A percentile compares a stretch with the other conserved stretches of the same genome.
Evolutionary conservation across 23 red algal genomes (phyloP).

Genomic region (Gracilaria gracilis): DNA sequence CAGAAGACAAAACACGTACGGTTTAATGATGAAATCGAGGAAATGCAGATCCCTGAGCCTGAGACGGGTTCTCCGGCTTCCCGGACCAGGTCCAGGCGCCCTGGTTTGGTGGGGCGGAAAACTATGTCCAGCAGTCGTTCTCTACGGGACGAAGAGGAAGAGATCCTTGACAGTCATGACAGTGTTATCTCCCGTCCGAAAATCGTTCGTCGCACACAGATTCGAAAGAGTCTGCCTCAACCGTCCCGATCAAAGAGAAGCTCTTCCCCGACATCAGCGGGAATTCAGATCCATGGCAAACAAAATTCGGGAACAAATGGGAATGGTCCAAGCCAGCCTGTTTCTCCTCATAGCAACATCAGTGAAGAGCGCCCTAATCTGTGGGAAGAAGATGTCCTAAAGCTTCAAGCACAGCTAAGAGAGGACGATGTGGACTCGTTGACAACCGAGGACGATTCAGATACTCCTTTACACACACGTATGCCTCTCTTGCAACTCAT

Average conservation of each 20-base stretch:
- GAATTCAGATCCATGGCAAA: neutral
- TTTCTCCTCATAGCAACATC: neutral
- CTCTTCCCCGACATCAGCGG: neutral
- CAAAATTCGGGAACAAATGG: neutral
- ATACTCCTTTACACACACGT: neutral
- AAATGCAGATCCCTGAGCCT: neutral
- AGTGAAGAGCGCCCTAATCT: neutral
- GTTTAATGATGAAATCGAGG: conserved; percentile 22
- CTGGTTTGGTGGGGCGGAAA: neutral
- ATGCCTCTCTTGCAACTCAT: neutral
- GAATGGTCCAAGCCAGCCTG: neutral
- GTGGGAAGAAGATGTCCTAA: neutral
- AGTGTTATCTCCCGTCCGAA: neutral
- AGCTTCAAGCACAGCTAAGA: neutral
- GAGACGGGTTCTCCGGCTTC: neutral
- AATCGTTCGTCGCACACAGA: neutral
- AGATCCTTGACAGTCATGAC: conserved; percentile 23
- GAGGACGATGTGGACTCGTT: conserved; percentile 28
- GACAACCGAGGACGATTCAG: neutral
- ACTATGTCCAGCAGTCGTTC: no score
- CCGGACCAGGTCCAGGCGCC: neutral
- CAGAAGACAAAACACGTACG: conserved; percentile 2
- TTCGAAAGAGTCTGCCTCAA: neutral
- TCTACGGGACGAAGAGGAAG: conserved; percentile 6
- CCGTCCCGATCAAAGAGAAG: neutral